A percentile compares a stretch with the other conserved stretches of the same genome.
These are phyloP conservation scores for Dactylellina leptospora DNA, from an alignment of 2,329 filamentous ascomycete species.

Conservation along the genomic window DNA sequence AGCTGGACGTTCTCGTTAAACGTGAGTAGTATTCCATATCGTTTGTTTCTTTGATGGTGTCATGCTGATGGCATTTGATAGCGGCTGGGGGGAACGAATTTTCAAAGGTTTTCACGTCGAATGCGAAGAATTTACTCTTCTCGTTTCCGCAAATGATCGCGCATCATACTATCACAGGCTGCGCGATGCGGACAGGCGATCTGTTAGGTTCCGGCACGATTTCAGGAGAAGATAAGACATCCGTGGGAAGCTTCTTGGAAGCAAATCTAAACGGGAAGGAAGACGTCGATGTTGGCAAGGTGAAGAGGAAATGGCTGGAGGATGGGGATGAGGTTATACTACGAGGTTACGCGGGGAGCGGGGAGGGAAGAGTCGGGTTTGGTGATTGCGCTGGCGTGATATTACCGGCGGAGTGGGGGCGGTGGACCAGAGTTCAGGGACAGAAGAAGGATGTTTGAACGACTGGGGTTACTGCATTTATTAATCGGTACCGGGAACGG, in stretches of 20 bases:
- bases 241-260: constrained; percentile 76
- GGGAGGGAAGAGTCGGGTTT: constrained; percentile 76
- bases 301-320: constrained; percentile 73
- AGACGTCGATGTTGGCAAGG: constrained; percentile 64
- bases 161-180: constrained; percentile 80
- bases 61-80: constrained; percentile 1
- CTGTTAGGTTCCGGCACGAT: constrained; percentile 82
- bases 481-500: no score
- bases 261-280: constrained; percentile 75
- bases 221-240: constrained; percentile 68
- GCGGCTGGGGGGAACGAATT: constrained; percentile 61
- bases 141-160: constrained; percentile 85
- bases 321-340: constrained; percentile 77
- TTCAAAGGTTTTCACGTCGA: constrained; percentile 30
- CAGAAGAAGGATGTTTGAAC: constrained; percentile 23
- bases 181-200: constrained; percentile 77
- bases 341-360: constrained; percentile 70
- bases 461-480: not conserved
- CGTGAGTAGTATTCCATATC: constrained; percentile 61
- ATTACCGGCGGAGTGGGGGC: constrained; percentile 60
- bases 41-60: not conserved
- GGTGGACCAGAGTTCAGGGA: constrained; percentile 33
- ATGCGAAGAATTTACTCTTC: constrained; percentile 75
- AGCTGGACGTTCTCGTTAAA: constrained; percentile 71
- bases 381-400: constrained; percentile 76